Percentiles rank a stretch among this genome's conserved stretches.
phyloP scores from a whole-genome alignment of 768 basidiomycete genomes.

The Boletus speciosus region DNA sequence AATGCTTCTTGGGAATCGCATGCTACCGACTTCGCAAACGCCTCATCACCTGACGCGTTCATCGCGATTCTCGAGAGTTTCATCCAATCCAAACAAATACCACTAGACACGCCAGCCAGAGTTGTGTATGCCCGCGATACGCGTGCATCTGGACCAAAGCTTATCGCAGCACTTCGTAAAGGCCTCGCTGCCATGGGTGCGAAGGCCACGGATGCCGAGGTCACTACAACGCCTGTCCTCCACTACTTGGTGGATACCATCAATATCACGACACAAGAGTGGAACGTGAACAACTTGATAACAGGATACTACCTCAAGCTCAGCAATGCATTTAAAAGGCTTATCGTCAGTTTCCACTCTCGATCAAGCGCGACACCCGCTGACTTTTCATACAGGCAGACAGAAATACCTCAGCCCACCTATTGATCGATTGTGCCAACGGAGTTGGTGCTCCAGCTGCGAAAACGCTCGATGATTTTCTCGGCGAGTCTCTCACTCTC shows the following conservation, averaged over 20 bases:
- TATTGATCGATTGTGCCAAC: constrained; percentile 97
- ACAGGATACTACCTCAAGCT: constrained; percentile 85
- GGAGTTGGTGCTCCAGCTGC: constrained; percentile 86
- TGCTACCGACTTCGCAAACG: constrained; percentile 86
- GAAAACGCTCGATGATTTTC: constrained; percentile 52
- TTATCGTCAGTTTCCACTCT: constrained; percentile 60
- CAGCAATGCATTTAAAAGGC: constrained; percentile 74
- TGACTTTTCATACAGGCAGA: constrained; percentile 44
- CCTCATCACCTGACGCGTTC: constrained; percentile 70
- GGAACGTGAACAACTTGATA: constrained; percentile 76
- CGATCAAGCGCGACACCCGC: not conserved
- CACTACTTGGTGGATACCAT: constrained; percentile 91
- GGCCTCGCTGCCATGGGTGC: constrained; percentile 75
- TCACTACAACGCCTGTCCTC: constrained; percentile 91
- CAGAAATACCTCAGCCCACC: constrained; percentile 49
- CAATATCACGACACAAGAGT: constrained; percentile 79
- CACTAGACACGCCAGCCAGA: constrained; percentile 69
- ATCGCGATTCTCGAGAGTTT: constrained; percentile 59
- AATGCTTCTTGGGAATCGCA: constrained; percentile 88
- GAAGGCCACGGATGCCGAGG: constrained; percentile 67
- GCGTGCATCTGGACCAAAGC: constrained; percentile 75
- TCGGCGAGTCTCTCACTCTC: constrained; percentile 60
- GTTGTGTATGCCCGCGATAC: constrained; percentile 95
- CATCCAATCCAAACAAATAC: constrained; percentile 65
- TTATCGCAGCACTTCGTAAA: constrained; percentile 76